Base-by-base conservation (phyloP, 2,329 filamentous ascomycete genomes). In the Phialophora expanda region DNA sequence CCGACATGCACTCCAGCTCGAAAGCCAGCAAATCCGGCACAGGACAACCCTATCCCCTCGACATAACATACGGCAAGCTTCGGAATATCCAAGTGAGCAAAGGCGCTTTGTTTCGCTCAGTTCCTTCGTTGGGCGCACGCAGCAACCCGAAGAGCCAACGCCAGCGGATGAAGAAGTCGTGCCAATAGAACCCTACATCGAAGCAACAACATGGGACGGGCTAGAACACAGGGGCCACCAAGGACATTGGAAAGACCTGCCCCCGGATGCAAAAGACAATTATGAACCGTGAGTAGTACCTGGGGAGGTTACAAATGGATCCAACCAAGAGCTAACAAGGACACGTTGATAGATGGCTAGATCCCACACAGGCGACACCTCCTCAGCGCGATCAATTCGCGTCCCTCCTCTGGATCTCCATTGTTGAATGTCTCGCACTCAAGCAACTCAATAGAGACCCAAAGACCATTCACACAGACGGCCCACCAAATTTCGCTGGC, bases 181-280 rank as follows among this genome's bases (percentile, higher is more conserved):
- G 7, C 30, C 28, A n/a, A 30, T 61, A 22, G 64, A 63, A 34
- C 41, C 34, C 22, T 69, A 69, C 32, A 28, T 53, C 6, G 65
- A 69, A 56, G 67, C 67, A 9, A 24, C 50, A 7, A 82, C 77
- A 3, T 86, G 84, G 83, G 77, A 85, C 61, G 83, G 82, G 0
- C 74, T 90, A 65, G 79, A 84, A 69, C 77, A 76, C 57, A 79
- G 89, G 38, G 88, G 88, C 6, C 80, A 81, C 65, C 73, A 81
- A 55, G 78, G 76, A 48, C 75, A 73, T 64, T 82, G 78, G 78
- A 73, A 69, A 44, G 73, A 80, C 50, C 66, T 76, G 24, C 76
- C 77, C 44, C 73, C 76, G 55, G 74, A 75, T 34, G 67, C 74
- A 14, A 72, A 74, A 14, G 77, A 84, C 74, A 63, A 69, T 30